Evolutionary conservation across 148 eudicot genomes (phyloP), one percentile per base, ranked within the genome.

Genomic region (Rhododendron ferrugineum): DNA sequence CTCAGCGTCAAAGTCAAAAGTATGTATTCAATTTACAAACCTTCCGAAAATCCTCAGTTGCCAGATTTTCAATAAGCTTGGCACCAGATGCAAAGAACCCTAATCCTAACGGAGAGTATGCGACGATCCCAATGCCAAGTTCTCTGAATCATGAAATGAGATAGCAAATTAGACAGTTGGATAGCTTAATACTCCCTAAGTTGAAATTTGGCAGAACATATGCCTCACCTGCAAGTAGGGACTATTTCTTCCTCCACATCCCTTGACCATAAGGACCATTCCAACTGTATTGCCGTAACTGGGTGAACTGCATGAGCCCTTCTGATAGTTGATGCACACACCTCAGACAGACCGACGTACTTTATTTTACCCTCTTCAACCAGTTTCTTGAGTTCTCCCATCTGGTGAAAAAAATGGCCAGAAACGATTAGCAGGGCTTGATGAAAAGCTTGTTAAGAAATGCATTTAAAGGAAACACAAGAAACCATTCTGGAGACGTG

Each of bases 361-460:
- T 85, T 85, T n/a, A 85, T 85, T 32, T 79, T 85, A 3, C 86
- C 86, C 86, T 85, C 86, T 64, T 85, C 86, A 44, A 85, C 62
- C 15, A 85, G 78, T 34, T 85, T 78, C 68, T 85, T 85, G 20
- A 85, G 76, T 79, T 85, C 86, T 18, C 86, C 64, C 82, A 85
- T 85, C 86, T 85, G 64, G 13, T 18, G 30, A 78, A 78, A 58
- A 40, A 30, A 37, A 28, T 74, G 60, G 37, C 37, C 16, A 26
- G 32, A n/a, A 49, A 49, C 23, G 26, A 10, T 22, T 23, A 76
- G 28, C 14, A 10, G 22, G 42, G 50, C 79, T 76, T 37, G 28
- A n/a, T 18, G 46, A 22, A 60, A 60, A 60, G 66, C 26, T 32
- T 10, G 5, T 40, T 60, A n/a, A 58, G 13, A 37, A 18, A 40